Percentiles rank a stretch among this genome's conserved stretches.
Evolutionary conservation across 2,329 filamentous ascomycete genomes (phyloP).

Genomic region (Grosmannia penicillata): DNA sequence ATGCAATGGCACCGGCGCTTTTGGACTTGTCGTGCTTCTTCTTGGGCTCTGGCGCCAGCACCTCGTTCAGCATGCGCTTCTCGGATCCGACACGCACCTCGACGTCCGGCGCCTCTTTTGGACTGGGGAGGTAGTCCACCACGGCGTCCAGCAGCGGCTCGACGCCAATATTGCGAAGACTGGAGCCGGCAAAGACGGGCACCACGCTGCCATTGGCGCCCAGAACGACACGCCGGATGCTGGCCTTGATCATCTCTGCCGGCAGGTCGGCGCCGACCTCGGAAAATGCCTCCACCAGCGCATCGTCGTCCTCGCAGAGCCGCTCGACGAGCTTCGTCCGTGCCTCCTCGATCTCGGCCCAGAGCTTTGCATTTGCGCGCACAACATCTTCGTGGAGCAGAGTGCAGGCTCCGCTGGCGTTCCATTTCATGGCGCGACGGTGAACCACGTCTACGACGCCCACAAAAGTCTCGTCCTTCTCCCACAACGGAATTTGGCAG

Average conservation of each 20-base stretch:
- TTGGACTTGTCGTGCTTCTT: not conserved
- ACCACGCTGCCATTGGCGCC: constrained; percentile 57
- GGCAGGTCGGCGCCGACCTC: constrained; percentile 64
- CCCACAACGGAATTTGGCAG: constrained; percentile 93
- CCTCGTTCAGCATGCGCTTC: constrained; percentile 28
- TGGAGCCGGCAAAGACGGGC: constrained; percentile 81
- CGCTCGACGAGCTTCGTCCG: constrained; percentile 67
- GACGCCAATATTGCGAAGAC: constrained; percentile 86
- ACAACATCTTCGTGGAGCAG: constrained; percentile 19
- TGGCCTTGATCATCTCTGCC: constrained; percentile 50
- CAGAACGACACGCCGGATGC: constrained; percentile 58
- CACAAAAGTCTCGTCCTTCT: constrained; percentile 56
- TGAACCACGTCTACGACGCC: constrained; percentile 77
- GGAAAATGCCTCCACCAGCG: constrained; percentile 71
- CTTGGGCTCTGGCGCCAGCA: constrained; percentile 17
- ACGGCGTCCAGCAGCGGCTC: constrained; percentile 83
- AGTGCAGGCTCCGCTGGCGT: constrained; percentile 22
- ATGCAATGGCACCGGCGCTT: constrained; percentile 33
- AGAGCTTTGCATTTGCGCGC: constrained; percentile 39
- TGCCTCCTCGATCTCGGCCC: constrained; percentile 57
- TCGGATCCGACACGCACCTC: constrained; percentile 26
- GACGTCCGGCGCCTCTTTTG: constrained; percentile 23
- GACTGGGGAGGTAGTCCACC: constrained; percentile 73
- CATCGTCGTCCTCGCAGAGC: constrained; percentile 78
- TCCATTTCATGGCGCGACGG: constrained; percentile 61